Evolutionary conservation across 345 rosid genomes (phyloP).

Genomic region (Gossypium rotundifolium): DNA sequence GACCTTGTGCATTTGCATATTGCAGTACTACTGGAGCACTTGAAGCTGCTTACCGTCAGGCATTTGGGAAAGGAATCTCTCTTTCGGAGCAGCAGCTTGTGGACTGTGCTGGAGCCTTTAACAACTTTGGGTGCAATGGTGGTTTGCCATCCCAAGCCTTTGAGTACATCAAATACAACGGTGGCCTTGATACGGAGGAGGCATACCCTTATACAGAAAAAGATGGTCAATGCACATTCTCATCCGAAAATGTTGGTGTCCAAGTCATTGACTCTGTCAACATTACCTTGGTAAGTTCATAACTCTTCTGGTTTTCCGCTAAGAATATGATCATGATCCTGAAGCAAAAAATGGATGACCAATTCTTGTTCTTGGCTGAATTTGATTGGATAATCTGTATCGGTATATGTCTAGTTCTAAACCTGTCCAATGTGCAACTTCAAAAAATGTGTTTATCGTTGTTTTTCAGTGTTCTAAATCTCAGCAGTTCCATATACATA

Average conservation of each 20-base stretch:
- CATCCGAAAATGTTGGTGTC: conserved; percentile 67
- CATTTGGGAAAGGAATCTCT: conserved; percentile 71
- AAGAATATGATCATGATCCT: not conserved
- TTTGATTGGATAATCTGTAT: not conserved
- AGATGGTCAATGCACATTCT: conserved; percentile 66
- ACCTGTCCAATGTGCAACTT: not conserved
- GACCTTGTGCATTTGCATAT: not conserved
- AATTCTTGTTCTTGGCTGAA: not conserved
- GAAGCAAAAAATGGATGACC: not conserved
- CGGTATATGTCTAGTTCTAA: not conserved
- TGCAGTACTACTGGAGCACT: conserved; percentile 94
- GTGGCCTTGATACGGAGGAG: conserved; percentile 90
- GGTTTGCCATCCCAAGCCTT: conserved; percentile 98
- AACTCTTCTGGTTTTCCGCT: not conserved
- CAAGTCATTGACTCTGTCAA: conserved; percentile 65
- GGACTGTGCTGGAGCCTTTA: conserved; percentile 87
- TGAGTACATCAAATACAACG: conserved; percentile 82
- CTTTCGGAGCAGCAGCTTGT: conserved; percentile 99
- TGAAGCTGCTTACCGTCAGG: conserved; percentile 96
- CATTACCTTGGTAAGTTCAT: conserved; percentile 64
- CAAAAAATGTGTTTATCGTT: not conserved
- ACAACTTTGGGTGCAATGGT: conserved; percentile 83
- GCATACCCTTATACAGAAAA: conserved; percentile 75
- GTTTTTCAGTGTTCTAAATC: not conserved
- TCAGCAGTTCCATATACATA: not conserved